Evolutionary conservation across 768 basidiomycete genomes (phyloP).

Genomic region (Lepiota venenata): DNA sequence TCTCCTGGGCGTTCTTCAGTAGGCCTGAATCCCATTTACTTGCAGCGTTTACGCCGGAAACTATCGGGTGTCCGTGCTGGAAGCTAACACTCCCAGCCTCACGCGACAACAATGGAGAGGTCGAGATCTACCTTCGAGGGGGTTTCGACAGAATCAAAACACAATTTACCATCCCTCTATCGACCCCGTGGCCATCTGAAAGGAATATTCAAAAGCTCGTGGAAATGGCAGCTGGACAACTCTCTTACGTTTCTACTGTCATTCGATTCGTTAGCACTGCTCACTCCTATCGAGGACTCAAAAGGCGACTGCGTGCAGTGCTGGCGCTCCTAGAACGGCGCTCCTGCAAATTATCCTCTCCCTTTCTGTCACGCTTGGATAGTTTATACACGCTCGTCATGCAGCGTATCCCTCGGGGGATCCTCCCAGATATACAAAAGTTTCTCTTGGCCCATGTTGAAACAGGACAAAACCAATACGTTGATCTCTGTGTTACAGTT

Average conservation of each 20-base stretch:
- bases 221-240: neutral
- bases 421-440: neutral
- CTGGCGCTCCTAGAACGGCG: neutral
- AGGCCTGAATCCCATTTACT: constrained; percentile 10
- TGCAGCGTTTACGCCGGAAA: neutral
- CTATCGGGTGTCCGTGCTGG: neutral
- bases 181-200: constrained; percentile 9
- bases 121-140: neutral
- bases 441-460: neutral
- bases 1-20: constrained; percentile 9
- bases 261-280: constrained; percentile 8
- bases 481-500: neutral
- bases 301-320: neutral
- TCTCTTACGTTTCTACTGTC: constrained; percentile 6
- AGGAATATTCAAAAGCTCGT: neutral
- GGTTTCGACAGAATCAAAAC: neutral
- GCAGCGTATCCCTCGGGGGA: neutral
- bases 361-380: neutral
- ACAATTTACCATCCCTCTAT: neutral
- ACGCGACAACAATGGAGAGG: constrained; percentile 4
- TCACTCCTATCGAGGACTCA: neutral
- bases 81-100: neutral
- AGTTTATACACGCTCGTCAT: neutral
- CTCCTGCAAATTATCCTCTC: too few relatives aligned
- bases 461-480: neutral